phyloP scores from a whole-genome alignment of 163 green algal genomes.

The Botryococcus braunii region DNA sequence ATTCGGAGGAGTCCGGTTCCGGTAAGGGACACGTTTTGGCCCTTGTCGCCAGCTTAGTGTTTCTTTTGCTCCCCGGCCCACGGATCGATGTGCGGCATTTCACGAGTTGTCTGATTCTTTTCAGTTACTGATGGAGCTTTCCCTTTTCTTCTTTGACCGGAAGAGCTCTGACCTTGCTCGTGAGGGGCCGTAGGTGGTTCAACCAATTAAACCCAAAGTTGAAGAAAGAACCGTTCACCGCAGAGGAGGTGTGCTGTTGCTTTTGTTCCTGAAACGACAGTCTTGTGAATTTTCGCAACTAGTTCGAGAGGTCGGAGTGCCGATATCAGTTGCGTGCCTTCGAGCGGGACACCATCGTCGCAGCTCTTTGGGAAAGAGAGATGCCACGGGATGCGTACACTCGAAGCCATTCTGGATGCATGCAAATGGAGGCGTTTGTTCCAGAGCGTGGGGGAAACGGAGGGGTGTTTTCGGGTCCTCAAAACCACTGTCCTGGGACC shows the following conservation, averaged over 20 bases:
- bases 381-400: neutral
- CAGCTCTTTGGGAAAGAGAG: neutral
- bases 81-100: neutral
- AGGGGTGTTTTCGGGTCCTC: too few relatives aligned
- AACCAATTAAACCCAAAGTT: conserved; percentile 58
- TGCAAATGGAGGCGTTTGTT: too few relatives aligned
- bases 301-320: neutral
- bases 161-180: neutral
- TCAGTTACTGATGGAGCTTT: neutral
- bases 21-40: too few relatives aligned
- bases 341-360: neutral
- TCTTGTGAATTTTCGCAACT: neutral
- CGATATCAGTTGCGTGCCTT: neutral
- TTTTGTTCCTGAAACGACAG: conserved; percentile 14
- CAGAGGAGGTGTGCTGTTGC: conserved; percentile 50
- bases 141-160: neutral
- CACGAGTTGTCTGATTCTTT: neutral
- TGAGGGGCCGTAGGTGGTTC: conserved; percentile 37
- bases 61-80: neutral
- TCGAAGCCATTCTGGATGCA: neutral
- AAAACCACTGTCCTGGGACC: too few relatives aligned
- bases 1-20: too few relatives aligned
- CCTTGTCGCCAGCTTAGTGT: too few relatives aligned
- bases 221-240: conserved; percentile 51
- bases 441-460: too few relatives aligned